Percentiles rank a stretch among this genome's conserved stretches.
phyloP scores from a whole-genome alignment of 495 filamentous ascomycete genomes.

The Aspergillus bertholletiae region DNA sequence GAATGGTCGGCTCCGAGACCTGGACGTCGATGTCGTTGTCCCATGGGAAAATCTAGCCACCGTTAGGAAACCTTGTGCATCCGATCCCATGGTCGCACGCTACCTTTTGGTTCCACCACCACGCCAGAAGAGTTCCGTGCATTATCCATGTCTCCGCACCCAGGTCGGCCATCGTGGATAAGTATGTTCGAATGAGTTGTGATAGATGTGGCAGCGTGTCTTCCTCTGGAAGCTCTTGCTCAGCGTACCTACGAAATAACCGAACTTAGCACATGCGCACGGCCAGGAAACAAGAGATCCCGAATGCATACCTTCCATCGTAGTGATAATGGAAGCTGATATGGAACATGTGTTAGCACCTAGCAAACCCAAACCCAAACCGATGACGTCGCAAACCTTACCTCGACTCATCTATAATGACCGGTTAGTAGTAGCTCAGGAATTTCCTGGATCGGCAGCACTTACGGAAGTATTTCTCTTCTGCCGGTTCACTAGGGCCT shows the following conservation, averaged over 20 bases:
- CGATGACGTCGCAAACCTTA: slow-evolving; percentile 29
- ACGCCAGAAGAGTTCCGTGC: slow-evolving; percentile 57
- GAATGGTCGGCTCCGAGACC: slow-evolving; percentile 51
- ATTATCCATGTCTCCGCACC: slow-evolving; percentile 62
- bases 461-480: slow-evolving; percentile 60
- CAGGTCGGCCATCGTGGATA: slow-evolving; percentile 52
- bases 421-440: slow-evolving; percentile 12
- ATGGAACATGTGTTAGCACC: slow-evolving; percentile 8
- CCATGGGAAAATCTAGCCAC: slow-evolving; percentile 55
- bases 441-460: slow-evolving; percentile 8
- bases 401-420: slow-evolving; percentile 51
- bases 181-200: slow-evolving; percentile 52
- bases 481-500: slow-evolving; percentile 35
- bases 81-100: neutral
- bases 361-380: neutral
- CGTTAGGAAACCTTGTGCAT: slow-evolving; percentile 3
- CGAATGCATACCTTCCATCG: slow-evolving; percentile 52
- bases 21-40: slow-evolving; percentile 61
- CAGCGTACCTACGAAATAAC: slow-evolving; percentile 47
- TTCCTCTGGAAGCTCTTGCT: slow-evolving; percentile 39
- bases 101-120: slow-evolving; percentile 62
- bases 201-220: slow-evolving; percentile 46
- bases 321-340: slow-evolving; percentile 58
- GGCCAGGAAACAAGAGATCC: neutral
- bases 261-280: slow-evolving; percentile 5